Percentiles rank a stretch among this genome's conserved stretches.
Conservation (phyloP, 2,329 filamentous ascomycete genomes). For the Conoideocrella luteorostrata region DNA sequence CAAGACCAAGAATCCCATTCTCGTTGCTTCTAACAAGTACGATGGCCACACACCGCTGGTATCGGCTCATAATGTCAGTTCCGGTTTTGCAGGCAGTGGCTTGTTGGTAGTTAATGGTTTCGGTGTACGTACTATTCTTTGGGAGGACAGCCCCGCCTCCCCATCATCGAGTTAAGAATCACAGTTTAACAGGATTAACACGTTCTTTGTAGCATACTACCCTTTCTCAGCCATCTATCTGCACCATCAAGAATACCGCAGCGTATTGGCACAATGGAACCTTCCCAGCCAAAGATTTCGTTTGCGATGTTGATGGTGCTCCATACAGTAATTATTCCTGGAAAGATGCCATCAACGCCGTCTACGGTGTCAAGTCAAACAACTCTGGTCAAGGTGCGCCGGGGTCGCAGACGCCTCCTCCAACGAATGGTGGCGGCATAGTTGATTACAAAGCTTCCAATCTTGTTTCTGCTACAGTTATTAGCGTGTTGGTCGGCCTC, state of each 20-base stretch:
- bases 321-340: constrained; percentile 1
- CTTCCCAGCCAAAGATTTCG: constrained; percentile 4
- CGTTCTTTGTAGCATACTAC: background rate
- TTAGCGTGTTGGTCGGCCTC: too few relatives aligned
- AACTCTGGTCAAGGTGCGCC: too few relatives aligned
- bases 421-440: too few relatives aligned
- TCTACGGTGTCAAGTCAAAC: too few relatives aligned
- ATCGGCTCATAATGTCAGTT: constrained; percentile 4
- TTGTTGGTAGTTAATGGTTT: background rate
- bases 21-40: constrained; percentile 31
- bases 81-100: constrained; percentile 6
- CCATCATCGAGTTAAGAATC: background rate
- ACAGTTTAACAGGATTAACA: background rate
- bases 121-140: background rate
- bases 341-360: background rate
- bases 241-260: constrained; percentile 5
- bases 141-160: too few relatives aligned
- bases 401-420: too few relatives aligned
- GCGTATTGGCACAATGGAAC: constrained; percentile 11
- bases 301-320: constrained; percentile 8
- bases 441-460: too few relatives aligned
- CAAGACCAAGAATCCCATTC: constrained; percentile 26
- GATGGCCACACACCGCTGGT: constrained; percentile 16
- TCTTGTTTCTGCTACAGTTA: too few relatives aligned
- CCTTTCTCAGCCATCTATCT: constrained; percentile 4